These are phyloP conservation scores for Geosiphon pyriformis DNA, from an alignment of 192 early-diverging fungal species.

Conservation along the genomic window DNA sequence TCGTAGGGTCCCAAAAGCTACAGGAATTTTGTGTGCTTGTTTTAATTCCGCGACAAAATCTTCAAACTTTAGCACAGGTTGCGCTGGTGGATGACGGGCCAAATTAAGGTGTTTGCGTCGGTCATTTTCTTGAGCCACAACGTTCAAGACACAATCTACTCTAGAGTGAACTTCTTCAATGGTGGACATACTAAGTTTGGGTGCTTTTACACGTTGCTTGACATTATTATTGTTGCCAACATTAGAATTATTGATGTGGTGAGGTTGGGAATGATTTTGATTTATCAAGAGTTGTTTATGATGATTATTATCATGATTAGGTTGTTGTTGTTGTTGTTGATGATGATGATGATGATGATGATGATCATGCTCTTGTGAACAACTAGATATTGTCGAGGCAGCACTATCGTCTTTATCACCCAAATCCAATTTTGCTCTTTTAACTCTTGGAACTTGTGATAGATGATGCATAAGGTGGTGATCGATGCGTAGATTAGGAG, in stretches of 20 bases:
- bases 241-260: not conserved
- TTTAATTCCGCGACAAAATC: conserved; percentile 26
- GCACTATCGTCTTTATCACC: not conserved
- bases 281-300: conserved; percentile 2
- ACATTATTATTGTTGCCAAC: not conserved
- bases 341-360: not conserved
- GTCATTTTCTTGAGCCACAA: conserved; percentile 13
- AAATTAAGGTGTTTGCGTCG: conserved; percentile 12
- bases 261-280: not conserved
- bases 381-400: not conserved
- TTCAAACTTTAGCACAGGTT: conserved; percentile 23
- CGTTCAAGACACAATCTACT: conserved; percentile 18
- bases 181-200: conserved; percentile 25
- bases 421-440: not conserved
- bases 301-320: not conserved
- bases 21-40: conserved; percentile 15
- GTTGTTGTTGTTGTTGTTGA: conserved; percentile 4
- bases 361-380: not conserved
- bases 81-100: not conserved
- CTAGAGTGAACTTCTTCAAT: conserved; percentile 24
- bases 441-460: not conserved
- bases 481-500: not conserved
- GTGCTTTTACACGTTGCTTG: conserved; percentile 24
- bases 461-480: no score
- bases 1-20: conserved; percentile 24